phyloP scores from a whole-genome alignment of 177 flowering plant species.

The Vitis hybrid region DNA sequence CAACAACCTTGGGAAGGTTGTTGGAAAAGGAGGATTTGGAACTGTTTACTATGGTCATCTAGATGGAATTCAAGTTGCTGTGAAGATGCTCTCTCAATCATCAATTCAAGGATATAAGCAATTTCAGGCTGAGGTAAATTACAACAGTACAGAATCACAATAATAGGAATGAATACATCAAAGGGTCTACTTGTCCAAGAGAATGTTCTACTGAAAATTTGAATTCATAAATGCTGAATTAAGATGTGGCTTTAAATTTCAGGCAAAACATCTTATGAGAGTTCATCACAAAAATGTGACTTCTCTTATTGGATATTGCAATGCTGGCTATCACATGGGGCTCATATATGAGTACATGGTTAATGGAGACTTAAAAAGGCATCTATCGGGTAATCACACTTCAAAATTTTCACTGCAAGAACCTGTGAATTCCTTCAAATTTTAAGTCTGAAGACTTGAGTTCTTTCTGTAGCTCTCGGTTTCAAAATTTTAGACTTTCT shows the following conservation, averaged over 20 bases:
- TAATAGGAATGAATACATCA: not conserved
- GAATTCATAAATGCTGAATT: too few relatives aligned
- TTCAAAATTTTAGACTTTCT: too few relatives aligned
- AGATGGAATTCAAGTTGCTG: conserved; percentile 25
- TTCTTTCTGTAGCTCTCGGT: too few relatives aligned
- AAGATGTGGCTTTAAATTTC: not conserved
- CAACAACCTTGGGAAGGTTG: conserved; percentile 12
- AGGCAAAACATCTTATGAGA: conserved; percentile 19
- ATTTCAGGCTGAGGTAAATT: conserved; percentile 15
- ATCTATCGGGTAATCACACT: conserved; percentile 20
- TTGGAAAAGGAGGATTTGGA: conserved; percentile 30
- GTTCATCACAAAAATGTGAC: conserved; percentile 25
- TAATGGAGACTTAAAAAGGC: conserved; percentile 16
- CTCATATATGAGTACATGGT: conserved; percentile 30
- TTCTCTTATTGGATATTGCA: conserved; percentile 27
- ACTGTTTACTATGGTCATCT: conserved; percentile 23
- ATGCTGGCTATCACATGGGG: conserved; percentile 17
- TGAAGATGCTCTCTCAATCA: conserved; percentile 10
- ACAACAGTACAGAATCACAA: too few relatives aligned
- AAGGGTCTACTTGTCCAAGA: too few relatives aligned
- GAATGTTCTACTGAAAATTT: too few relatives aligned
- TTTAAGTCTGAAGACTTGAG: too few relatives aligned
- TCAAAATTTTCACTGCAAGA: too few relatives aligned
- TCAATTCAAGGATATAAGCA: conserved; percentile 15
- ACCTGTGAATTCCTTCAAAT: too few relatives aligned